Conservation (phyloP, 192 early-diverging fungal species). For the Helicostylum pulchrum region DNA sequence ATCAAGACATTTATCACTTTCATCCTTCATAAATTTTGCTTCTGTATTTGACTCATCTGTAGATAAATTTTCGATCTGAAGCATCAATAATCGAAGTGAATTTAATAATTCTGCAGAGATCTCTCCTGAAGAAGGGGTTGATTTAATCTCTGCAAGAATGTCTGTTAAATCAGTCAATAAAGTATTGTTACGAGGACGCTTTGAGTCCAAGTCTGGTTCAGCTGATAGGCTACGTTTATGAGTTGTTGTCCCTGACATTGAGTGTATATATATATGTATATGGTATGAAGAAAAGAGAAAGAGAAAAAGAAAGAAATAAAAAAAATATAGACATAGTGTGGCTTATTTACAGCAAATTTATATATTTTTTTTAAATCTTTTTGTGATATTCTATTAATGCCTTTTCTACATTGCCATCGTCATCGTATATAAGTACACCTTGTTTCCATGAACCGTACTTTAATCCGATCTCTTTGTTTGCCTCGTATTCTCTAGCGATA, state of each 20-base stretch:
- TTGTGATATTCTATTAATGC: conserved; percentile 39
- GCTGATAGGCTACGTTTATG: conserved; percentile 14
- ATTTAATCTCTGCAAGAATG: conserved; percentile 29
- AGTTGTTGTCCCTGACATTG: too few relatives aligned
- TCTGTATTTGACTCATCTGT: conserved; percentile 30
- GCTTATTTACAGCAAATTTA: background rate
- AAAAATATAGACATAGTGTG: too few relatives aligned
- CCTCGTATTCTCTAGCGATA: conserved; percentile 69
- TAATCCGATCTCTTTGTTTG: conserved; percentile 79
- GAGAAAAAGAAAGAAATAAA: too few relatives aligned
- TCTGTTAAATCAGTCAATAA: conserved; percentile 23
- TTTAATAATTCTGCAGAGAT: conserved; percentile 29
- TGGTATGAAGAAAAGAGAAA: too few relatives aligned
- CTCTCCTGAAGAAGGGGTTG: conserved; percentile 29
- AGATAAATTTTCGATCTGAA: conserved; percentile 32
- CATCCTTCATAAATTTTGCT: conserved; percentile 24
- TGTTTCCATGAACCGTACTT: conserved; percentile 75
- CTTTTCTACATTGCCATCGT: conserved; percentile 69
- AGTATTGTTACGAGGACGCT: conserved; percentile 7
- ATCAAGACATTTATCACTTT: conserved; percentile 31
- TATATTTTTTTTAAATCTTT: background rate
- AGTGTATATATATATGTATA: too few relatives aligned
- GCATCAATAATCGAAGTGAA: conserved; percentile 27
- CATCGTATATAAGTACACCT: conserved; percentile 78
- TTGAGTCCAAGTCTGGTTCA: background rate